Conservation (phyloP, 1,139 yeast species). For the Sugiyamaella xylanicola region DNA sequence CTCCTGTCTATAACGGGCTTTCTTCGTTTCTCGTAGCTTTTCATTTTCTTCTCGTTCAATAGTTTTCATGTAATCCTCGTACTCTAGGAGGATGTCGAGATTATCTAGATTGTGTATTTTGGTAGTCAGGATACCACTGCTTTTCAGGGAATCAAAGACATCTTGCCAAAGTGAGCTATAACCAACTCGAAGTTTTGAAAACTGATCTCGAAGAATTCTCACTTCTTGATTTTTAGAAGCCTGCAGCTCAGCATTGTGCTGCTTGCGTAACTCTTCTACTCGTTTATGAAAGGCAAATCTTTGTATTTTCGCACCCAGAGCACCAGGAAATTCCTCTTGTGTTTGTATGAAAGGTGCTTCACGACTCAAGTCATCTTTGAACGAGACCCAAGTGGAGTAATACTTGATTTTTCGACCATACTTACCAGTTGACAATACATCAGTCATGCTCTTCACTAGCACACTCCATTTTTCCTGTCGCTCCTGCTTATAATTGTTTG, state of each 20-base stretch:
- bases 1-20: constrained; percentile 53
- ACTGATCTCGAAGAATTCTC: constrained; percentile 31
- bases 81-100: constrained; percentile 61
- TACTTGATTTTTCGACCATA: constrained; percentile 50
- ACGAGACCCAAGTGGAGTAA: constrained; percentile 68
- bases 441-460: constrained; percentile 56
- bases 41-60: constrained; percentile 46
- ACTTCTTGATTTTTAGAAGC: constrained; percentile 27
- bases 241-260: constrained; percentile 42
- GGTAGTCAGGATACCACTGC: constrained; percentile 58
- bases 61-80: constrained; percentile 53
- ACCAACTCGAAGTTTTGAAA: constrained; percentile 42
- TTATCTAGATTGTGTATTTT: constrained; percentile 56
- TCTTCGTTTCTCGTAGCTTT: constrained; percentile 44
- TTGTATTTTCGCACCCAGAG: constrained; percentile 28
- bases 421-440: constrained; percentile 55
- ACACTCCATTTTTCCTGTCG: constrained; percentile 53
- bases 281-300: constrained; percentile 54
- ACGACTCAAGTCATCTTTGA: constrained; percentile 43
- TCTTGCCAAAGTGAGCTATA: constrained; percentile 48
- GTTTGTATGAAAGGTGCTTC: constrained; percentile 14
- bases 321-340: constrained; percentile 2
- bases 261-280: constrained; percentile 47
- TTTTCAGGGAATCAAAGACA: constrained; percentile 46
- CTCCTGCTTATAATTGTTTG: constrained; percentile 52